Evolutionary conservation across 2,329 filamentous ascomycete genomes (phyloP), one percentile per base, ranked within the genome.

Genomic region (Xylaria sp.): DNA sequence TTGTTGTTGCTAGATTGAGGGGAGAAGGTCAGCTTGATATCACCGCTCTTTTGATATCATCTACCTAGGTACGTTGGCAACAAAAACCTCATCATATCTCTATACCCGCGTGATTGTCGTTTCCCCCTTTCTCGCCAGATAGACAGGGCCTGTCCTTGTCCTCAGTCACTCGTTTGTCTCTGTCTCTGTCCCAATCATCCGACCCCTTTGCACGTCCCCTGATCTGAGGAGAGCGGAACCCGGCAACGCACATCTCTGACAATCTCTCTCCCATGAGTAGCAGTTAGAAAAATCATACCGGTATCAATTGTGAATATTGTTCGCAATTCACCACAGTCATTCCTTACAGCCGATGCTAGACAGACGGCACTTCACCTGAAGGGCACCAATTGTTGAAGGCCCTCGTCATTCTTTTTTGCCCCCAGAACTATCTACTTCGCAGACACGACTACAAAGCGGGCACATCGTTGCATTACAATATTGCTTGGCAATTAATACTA

Each of bases 161-260:
- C 68, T 68, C 47, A 70, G 68, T 75, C 73, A 63, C 67, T 77
- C 72, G 68, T 74, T 78, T 66, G 50, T 66, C 55, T 71, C 53
- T 66, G 58, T 64, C 55, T 50, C 53, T 53, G 57, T 63, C 66
- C 73, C 71, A 75, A 74, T 73, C 71, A 74, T 68, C 67, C 65
- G 51, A 65, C 60, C 69, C 66, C 58, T 71, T 65, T 62, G 48
- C 58, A 54, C 63, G 65, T 63, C 74, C 75, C 75, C 75, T 77
- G 74, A 78, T 76, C 74, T 68, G 74, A 77, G 71, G 68, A 71
- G 66, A 76, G 71, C 73, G 73, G 70, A 71, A 69, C 71, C 65
- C 69, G 71, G 71, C 73, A 70, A 67, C 59, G 64, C 71, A 74
- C 70, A 70, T 75, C 73, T 75, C 73, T 71, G 67, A 78, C 76